A percentile compares a stretch with the other conserved stretches of the same genome.
phyloP scores from a whole-genome alignment of 2,329 filamentous ascomycete species.

The Boeremia exigua region DNA sequence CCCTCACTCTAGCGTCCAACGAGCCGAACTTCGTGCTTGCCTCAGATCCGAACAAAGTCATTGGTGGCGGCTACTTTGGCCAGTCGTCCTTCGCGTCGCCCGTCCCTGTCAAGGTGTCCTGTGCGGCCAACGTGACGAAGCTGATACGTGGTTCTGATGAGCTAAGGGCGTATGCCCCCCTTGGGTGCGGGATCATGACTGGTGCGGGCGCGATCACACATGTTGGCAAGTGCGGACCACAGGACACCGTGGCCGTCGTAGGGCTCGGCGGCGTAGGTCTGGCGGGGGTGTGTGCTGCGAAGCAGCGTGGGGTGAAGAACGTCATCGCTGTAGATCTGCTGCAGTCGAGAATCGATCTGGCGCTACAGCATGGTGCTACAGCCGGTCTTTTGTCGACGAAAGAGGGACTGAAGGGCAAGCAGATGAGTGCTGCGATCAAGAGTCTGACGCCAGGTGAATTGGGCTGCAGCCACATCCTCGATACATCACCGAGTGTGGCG shows the following conservation, averaged over 20 bases:
- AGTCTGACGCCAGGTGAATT: constrained; percentile 28
- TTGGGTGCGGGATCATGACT: constrained; percentile 57
- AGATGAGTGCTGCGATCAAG: constrained; percentile 46
- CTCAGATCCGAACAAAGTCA: constrained; percentile 23
- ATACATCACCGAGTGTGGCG: constrained; percentile 19
- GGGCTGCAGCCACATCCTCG: constrained; percentile 20
- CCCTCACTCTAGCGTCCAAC: constrained; percentile 31
- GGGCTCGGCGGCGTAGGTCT: constrained; percentile 57
- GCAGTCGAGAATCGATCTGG: constrained; percentile 41
- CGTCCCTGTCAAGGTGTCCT: constrained; percentile 49
- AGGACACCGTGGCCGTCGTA: constrained; percentile 51
- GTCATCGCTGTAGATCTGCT: constrained; percentile 49
- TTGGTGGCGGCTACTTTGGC: constrained; percentile 56
- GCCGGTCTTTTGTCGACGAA: constrained; percentile 15
- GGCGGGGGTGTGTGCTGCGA: constrained; percentile 47
- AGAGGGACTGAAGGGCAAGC: constrained; percentile 15
- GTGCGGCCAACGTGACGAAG: constrained; percentile 53
- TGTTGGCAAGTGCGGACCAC: constrained; percentile 42
- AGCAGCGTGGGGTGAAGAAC: constrained; percentile 46
- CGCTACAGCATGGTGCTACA: constrained; percentile 45
- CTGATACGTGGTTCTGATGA: constrained; percentile 47
- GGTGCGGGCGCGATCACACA: constrained; percentile 53
- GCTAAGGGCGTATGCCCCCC: constrained; percentile 52
- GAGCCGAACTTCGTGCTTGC: constrained; percentile 53
- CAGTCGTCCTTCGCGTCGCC: constrained; percentile 54